Base-by-base conservation (phyloP, 345 rosid species). In the Diplotaxis tenuifolia region DNA sequence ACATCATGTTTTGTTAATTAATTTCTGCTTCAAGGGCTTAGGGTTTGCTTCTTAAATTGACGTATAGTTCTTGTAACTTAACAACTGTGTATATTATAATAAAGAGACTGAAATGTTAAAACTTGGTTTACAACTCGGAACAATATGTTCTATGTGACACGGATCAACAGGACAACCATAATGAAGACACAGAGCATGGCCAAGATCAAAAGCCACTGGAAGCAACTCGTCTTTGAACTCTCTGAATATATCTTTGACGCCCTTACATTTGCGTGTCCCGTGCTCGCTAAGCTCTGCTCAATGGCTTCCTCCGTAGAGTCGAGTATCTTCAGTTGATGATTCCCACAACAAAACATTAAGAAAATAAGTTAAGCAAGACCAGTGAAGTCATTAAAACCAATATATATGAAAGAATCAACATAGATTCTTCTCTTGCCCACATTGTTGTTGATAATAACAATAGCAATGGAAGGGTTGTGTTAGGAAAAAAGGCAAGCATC, bases 201-300 rank as follows among this genome's bases (percentile, higher is more conserved):
- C 4, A 93, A 85, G 63, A 93, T 82, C 61, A 88, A 55, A 14
- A 93, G 88, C 96, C 96, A 91, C 4, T 88, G 87, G 85, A 93
- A 86, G 75, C 97, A 93, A 4, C 91, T 72, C 10, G 98, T 93
- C 83, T 91, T 91, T 0, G 94, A 93, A 58, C 81, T 79, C 68
- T 84, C 78, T 9, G 96, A 86, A 74, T 82, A 83, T 67, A 91
- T 82, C 75, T 82, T 76, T 42, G 77, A 61, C 7, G 97, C 91
- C 19, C 95, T 86, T 6, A 80, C 82, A 63, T 86, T 89, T 62
- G 85, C 92, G 60, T 81, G 96, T 21, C 88, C 89, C 1, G 98
- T 91, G 79, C 90, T 82, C 2, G 96, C 96, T 73, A 94, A 83
- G 85, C 97, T 94, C 22, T 89, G 93, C 83, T 91, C 98, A 25